Conservation (phyloP, 208 protist species). For the Novymonas esmeraldas region DNA sequence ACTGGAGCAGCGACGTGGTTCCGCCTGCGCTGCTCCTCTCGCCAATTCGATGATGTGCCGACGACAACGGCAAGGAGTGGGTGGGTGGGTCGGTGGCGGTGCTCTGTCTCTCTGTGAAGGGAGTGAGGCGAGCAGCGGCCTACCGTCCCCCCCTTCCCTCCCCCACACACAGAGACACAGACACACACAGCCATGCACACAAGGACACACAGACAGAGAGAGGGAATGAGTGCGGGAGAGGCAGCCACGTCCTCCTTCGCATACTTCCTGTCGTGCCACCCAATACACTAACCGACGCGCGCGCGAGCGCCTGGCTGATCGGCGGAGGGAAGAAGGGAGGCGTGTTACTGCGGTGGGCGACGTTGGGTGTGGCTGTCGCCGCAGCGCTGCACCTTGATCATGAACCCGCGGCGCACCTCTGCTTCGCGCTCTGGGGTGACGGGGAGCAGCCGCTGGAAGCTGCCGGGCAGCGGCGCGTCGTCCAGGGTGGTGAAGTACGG, state of each 20-base stretch:
- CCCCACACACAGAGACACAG: not conserved
- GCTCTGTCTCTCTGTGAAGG: too few relatives aligned
- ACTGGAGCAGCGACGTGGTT: too few relatives aligned
- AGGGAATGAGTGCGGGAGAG: too few relatives aligned
- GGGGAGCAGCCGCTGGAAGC: constrained; percentile 15
- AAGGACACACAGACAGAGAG: not conserved
- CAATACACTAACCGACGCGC: too few relatives aligned
- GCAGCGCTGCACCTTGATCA: constrained; percentile 30
- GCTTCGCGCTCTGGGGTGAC: constrained; percentile 24
- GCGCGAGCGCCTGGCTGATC: not conserved
- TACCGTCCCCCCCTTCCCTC: not conserved
- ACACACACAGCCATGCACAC: not conserved
- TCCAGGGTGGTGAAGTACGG: constrained; percentile 65
- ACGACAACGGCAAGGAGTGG: too few relatives aligned
- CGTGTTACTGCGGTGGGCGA: constrained; percentile 19
- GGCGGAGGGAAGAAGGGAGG: too few relatives aligned
- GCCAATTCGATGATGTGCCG: too few relatives aligned
- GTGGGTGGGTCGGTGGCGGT: too few relatives aligned
- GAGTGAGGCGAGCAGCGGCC: too few relatives aligned
- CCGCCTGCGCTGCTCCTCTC: too few relatives aligned
- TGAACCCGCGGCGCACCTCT: constrained; percentile 30
- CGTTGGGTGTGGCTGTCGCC: constrained; percentile 34
- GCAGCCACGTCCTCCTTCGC: not conserved
- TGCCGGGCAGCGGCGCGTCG: constrained; percentile 24
- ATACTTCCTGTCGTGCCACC: too few relatives aligned